Evolutionary conservation across 345 rosid species (phyloP), one percentile per base, ranked within the genome.

Genomic region (Lepidium aucheri): DNA sequence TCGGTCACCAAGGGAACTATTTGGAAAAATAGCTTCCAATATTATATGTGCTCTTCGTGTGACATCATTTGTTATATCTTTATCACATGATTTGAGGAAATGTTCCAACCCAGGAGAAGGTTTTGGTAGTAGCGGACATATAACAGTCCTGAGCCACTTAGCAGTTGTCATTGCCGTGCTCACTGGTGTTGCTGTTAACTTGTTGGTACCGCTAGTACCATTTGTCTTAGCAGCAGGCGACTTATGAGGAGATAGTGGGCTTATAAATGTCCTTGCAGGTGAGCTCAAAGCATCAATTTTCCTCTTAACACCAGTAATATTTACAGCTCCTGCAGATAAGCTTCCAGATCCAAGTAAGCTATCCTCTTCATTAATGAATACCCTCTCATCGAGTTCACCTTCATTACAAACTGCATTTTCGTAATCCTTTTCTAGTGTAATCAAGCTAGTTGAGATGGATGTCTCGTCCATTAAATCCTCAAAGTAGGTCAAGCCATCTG

Each of bases 161-260:
- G 99, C 96, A 63, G 99, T 94, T 60, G 95, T 86, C 97, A 94
- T 86, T 55, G 97, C 97, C 22, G 92, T 80, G 77, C 85, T 86
- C 46, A 94, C 89, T 15, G 99, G 97, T 58, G 99, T 94, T 62
- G 91, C 80, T 54, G 85, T 81, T 72, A 86, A 70, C 85, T 79
- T 88, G 47, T 18, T 67, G 13, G 52, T 45, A 54, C 68, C 36
- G 46, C 72, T 64, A 60, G 60, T 78, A 53, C 94, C 84, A 63
- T 82, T 86, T 61, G 72, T 75, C 77, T 83, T 91, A 61, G 85
- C 75, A 36, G 79, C 80, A 24, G 97, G 91, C 56, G 97, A 85
- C 36, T 84, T 84, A 59, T 64, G 77, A 61, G 97, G 92, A 77
- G 99, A 90, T 45, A 94, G 87, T 30, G 97, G 91, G 71, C 93